These are phyloP conservation scores for Funneliformis caledonium DNA, from an alignment of 371 early-diverging fungal species.

Conservation along the genomic window DNA sequence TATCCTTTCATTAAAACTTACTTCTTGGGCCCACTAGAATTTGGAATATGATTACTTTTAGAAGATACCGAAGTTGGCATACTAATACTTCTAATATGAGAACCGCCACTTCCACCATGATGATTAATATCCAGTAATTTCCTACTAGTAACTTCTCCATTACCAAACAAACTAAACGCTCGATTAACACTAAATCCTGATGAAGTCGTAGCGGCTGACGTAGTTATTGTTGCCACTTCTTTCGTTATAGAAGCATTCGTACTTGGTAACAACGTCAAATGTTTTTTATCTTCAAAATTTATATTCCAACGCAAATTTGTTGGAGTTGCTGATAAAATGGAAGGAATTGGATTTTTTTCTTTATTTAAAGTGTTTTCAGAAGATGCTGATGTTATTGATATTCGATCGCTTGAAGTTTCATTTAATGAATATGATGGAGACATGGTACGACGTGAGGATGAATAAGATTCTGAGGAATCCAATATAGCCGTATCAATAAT, in stretches of 20 bases:
- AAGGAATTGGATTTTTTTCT: background rate
- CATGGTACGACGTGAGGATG: conserved; percentile 9
- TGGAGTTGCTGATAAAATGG: background rate
- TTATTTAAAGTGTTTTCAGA: background rate
- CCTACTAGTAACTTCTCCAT: conserved; percentile 8
- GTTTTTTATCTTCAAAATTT: conserved; percentile 19
- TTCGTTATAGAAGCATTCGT: background rate
- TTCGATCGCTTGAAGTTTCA: conserved; percentile 6
- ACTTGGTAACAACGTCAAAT: background rate
- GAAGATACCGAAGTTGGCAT: background rate
- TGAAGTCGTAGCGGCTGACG: background rate
- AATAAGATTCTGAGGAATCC: conserved; percentile 50
- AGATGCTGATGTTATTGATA: conserved; percentile 13
- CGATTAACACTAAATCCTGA: conserved; percentile 22
- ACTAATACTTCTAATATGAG: background rate
- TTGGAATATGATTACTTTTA: background rate
- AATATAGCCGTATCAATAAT: conserved; percentile 60
- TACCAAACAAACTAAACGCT: conserved; percentile 12
- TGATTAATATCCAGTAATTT: conserved; percentile 27
- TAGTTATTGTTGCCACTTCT: background rate
- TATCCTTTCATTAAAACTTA: background rate
- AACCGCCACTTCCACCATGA: background rate
- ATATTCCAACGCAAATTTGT: background rate
- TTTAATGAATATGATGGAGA: conserved; percentile 19
- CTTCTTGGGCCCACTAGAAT: background rate